These are phyloP conservation scores for Metschnikowia baotianmanensis DNA, from an alignment of 805 yeast species.

Conservation along the genomic window DNA sequence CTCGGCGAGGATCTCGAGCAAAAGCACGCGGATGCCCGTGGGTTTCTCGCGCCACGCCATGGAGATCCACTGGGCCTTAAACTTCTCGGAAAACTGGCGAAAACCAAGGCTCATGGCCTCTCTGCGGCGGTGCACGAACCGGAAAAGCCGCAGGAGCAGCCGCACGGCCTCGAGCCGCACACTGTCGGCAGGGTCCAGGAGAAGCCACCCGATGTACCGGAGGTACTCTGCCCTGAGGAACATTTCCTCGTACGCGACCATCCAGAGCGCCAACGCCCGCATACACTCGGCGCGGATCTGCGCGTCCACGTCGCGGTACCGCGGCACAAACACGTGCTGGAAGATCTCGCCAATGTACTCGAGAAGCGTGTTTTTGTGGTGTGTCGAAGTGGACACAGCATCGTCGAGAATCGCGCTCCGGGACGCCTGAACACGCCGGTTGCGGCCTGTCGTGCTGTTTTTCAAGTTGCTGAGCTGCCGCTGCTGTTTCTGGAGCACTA, in stretches of 20 bases:
- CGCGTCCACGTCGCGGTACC: constrained; percentile 80
- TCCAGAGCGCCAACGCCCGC: constrained; percentile 64
- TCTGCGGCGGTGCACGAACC: constrained; percentile 19
- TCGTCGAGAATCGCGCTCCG: constrained; percentile 47
- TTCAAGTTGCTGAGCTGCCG: constrained; percentile 38
- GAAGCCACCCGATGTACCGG: constrained; percentile 79
- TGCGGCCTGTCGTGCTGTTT: constrained; percentile 29
- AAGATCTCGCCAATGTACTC: constrained; percentile 64
- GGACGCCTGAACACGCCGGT: constrained; percentile 29
- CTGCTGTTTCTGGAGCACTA: constrained; percentile 42
- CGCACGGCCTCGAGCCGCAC: constrained; percentile 68
- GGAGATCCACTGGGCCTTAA: constrained; percentile 61
- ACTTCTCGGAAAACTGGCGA: constrained; percentile 75
- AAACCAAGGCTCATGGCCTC: constrained; percentile 53
- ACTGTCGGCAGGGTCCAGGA: constrained; percentile 62
- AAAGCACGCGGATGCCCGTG: constrained; percentile 47
- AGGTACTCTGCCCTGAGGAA: constrained; percentile 69
- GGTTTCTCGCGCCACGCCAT: constrained; percentile 51
- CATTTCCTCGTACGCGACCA: constrained; percentile 63
- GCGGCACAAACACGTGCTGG: constrained; percentile 63
- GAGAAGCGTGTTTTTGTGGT: constrained; percentile 51
- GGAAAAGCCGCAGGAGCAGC: constrained; percentile 50
- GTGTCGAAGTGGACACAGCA: constrained; percentile 35
- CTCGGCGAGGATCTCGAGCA: constrained; percentile 53
- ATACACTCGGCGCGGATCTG: constrained; percentile 70